Base-by-base conservation (phyloP, 2,329 filamentous ascomycete genomes). In the Penicillium oxalicum region DNA sequence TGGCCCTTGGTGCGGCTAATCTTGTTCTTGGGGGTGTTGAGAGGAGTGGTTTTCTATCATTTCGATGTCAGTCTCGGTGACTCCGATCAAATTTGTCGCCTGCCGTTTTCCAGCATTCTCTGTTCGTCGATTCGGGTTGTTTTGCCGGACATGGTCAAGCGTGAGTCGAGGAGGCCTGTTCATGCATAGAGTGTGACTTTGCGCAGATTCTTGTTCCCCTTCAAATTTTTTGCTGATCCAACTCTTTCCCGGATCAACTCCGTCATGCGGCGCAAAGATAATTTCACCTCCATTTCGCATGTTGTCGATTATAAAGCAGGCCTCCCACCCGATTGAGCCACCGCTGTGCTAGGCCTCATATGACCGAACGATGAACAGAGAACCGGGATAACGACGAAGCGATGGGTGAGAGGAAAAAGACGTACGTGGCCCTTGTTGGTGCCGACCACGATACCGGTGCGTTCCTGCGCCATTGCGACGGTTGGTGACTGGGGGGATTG, bases 1-100 rank as follows among this genome's bases (percentile, higher is more conserved):
- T 93, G 88, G 66, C 93, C 93, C 84, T 96, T 97, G 79, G 84
- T 91, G 66, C 86, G 80, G 70, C 84, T 88, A 68, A 91, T 82
- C 68, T 86, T 83, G 69, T 82, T 82, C 81, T 90, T 91, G 73
- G 77, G 74, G 69, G 86, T 84, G 63, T 71, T 63, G 71, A 88
- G 83, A 66, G 83, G 72, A 65, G 87, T 90, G 76, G 87, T 89
- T 83, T 91, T 91, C 86, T 91, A 76, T 74, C 75, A 55, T 61
- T 60, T 57, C 56, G 57, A 60, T 32, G 57, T 61, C 57, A 57
- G 63, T 61, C 64, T 60, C 58, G 75, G 29, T 32, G 11, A 77
- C 41, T 55, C 47, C 33, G 32, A 18, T 27, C 8, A 38, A 38
- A 40, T 42, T 36, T 24, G 29, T n/a, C 25, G 36, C 29, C 7